Evolutionary conservation across 1,284 basidiomycete species (phyloP).

Genomic region (Puccinia horiana): DNA sequence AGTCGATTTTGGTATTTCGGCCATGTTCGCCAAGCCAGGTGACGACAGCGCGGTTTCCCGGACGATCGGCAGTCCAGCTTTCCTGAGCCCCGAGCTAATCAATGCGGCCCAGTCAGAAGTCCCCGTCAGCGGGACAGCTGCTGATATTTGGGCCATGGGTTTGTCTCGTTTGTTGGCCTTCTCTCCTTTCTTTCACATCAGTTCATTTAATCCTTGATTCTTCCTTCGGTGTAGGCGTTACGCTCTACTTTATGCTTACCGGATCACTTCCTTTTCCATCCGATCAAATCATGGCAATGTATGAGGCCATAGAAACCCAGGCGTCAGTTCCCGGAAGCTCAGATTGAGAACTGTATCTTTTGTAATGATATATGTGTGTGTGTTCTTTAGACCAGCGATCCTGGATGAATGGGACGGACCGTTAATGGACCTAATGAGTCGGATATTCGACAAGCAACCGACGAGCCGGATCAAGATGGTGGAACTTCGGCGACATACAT

Average conservation of each 20-base stretch:
- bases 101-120: constrained; percentile 37
- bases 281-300: constrained; percentile 62
- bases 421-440: constrained; percentile 58
- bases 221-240: constrained; percentile 59
- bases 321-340: constrained; percentile 55
- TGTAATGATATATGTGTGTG: neutral
- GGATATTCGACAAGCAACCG: constrained; percentile 60
- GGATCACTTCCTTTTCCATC: constrained; percentile 63
- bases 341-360: neutral
- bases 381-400: constrained; percentile 51
- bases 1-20: constrained; percentile 66
- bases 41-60: constrained; percentile 61
- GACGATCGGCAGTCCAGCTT: constrained; percentile 64
- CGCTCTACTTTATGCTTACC: constrained; percentile 64
- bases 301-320: constrained; percentile 61
- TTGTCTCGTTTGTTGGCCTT: constrained; percentile 29
- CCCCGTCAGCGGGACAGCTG: constrained; percentile 61
- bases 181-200: neutral
- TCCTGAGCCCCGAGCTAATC: constrained; percentile 63
- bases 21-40: constrained; percentile 62
- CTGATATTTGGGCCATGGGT: constrained; percentile 65
- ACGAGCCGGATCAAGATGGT: constrained; percentile 57
- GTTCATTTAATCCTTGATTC: constrained; percentile 2
- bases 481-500: constrained; percentile 60
- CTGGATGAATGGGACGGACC: constrained; percentile 58